Percentiles rank a stretch among this genome's conserved stretches.
Evolutionary conservation across 495 filamentous ascomycete species (phyloP).

Genomic region (Aspergillus homomorphus): DNA sequence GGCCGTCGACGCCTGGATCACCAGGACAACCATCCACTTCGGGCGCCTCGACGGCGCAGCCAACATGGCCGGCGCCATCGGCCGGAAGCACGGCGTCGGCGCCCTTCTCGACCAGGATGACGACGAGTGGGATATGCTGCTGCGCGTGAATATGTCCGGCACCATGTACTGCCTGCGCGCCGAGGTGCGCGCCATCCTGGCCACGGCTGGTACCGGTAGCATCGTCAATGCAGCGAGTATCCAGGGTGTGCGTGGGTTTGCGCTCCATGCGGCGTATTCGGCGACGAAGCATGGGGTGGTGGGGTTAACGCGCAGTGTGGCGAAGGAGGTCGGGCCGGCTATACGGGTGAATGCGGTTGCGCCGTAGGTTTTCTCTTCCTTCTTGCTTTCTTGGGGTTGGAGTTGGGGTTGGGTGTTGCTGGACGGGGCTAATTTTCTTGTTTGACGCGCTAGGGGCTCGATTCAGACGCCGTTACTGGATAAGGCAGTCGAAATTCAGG

Average conservation of each 20-base stretch:
- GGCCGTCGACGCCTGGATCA: conserved; percentile 50
- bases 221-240: conserved; percentile 61
- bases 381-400: background rate
- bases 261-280: conserved; percentile 50
- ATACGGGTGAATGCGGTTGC: conserved; percentile 60
- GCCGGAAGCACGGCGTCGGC: conserved; percentile 30
- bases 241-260: conserved; percentile 49
- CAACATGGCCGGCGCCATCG: conserved; percentile 55
- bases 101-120: conserved; percentile 39
- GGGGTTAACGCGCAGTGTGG: conserved; percentile 56
- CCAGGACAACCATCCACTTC: conserved; percentile 37
- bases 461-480: conserved; percentile 55
- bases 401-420: background rate
- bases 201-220: conserved; percentile 37
- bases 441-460: conserved; percentile 36
- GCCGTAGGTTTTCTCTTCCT: conserved; percentile 35
- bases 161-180: conserved; percentile 57
- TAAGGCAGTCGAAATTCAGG: conserved; percentile 30
- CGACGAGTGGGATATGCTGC: conserved; percentile 52
- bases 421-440: background rate
- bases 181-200: conserved; percentile 46
- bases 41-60: conserved; percentile 54
- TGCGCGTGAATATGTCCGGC: conserved; percentile 55
- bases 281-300: conserved; percentile 59
- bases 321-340: conserved; percentile 54